phyloP scores from a whole-genome alignment of 495 filamentous ascomycete species.

The Aspergillus bridgeri region DNA sequence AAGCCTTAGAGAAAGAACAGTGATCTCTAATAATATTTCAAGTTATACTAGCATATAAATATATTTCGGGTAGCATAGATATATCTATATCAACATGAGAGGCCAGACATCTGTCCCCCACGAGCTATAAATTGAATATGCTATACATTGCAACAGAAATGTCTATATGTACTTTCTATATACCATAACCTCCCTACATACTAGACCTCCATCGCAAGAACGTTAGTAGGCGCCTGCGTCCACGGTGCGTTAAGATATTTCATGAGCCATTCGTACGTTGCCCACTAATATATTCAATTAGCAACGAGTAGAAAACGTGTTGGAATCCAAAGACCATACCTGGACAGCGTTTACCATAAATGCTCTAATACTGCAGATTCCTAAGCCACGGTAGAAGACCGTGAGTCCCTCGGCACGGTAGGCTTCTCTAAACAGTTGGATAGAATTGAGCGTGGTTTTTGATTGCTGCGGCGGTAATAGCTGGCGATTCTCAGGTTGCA shows the following conservation, averaged over 20 bases:
- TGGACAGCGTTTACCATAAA: conserved; percentile 77
- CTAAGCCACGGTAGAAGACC: conserved; percentile 75
- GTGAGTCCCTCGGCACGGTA: conserved; percentile 62
- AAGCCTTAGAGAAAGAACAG: too few relatives aligned
- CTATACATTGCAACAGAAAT: neutral
- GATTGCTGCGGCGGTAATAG: conserved; percentile 14
- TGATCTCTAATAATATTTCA: too few relatives aligned
- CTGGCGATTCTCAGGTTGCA: conserved; percentile 32
- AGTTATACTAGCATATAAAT: too few relatives aligned
- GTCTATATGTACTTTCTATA: neutral
- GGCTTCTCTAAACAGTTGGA: conserved; percentile 57
- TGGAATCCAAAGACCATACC: conserved; percentile 30
- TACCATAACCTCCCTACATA: neutral
- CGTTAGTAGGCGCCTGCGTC: conserved; percentile 5
- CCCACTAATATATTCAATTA: conserved; percentile 57
- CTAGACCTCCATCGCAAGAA: neutral
- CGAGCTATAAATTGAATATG: too few relatives aligned
- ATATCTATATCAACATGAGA: too few relatives aligned
- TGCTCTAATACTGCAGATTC: conserved; percentile 73
- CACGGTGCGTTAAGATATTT: conserved; percentile 27
- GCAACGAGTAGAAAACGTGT: neutral
- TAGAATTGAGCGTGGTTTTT: conserved; percentile 44
- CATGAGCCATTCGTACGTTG: conserved; percentile 83
- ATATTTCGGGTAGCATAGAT: too few relatives aligned
- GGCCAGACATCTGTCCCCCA: too few relatives aligned